Base-by-base conservation (phyloP, 495 filamentous ascomycete genomes). In the Astrocystis sublimbata region DNA sequence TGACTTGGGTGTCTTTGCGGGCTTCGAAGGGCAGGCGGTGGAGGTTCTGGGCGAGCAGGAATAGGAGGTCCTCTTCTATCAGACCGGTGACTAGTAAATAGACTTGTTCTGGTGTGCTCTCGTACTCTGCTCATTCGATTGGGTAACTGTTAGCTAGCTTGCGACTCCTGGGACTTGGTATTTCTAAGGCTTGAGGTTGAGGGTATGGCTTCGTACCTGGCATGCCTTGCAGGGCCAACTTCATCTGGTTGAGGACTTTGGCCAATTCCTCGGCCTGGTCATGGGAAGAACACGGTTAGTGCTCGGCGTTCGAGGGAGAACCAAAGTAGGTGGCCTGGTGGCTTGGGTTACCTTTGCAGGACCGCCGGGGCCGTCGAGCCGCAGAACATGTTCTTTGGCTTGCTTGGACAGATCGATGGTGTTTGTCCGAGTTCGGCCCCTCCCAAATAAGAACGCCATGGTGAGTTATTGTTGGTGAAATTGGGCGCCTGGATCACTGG, bases 361-460 rank as follows among this genome's bases (percentile, higher is more conserved):
- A 68, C 78, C 80, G 55, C 72, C 71, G 61, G 79, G 73, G 55
- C 78, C 75, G 68, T 87, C 79, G 52, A 87, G 73, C 71, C 80
- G 82, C 60, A 71, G 67, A 57, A 86, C 71, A 73, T 82, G 76
- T 2, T 85, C 83, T 60, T 77, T 78, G 26, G 83, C 83, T 69
- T 83, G 77, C 68, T 78, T 81, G 64, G 78, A 75, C 62, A 79
- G 74, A 60, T 83, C 79, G 58, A 70, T 73, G 49, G 74, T 78
- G 63, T 76, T 85, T 73, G 72, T 89, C 73, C 74, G 82, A 67
- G 70, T 81, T 76, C 80, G 86, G 69, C 83, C 86, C 68, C 92
- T 82, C 57, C 86, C 87, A 73, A 97, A 97, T 63, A 98, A 85
- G 78, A 99, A 99, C 23, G 94, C 90, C 91, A 97, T 96, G 54